Evolutionary conservation across 805 yeast genomes (phyloP), one percentile per base, ranked within the genome.

Genomic region (Monosporozyma yasuniensis): DNA sequence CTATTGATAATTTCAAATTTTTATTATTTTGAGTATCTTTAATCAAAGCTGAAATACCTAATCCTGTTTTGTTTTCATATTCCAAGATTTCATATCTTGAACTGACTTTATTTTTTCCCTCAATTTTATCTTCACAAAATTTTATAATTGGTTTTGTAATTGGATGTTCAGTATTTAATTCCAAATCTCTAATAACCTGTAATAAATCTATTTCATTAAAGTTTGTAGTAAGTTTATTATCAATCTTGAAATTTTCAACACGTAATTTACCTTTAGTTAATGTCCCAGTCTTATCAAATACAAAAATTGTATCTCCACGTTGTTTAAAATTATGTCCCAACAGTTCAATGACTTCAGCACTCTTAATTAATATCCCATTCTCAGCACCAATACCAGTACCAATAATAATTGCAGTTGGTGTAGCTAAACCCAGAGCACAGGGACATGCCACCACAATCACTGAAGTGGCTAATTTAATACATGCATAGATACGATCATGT

Each of bases 361-460:
- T 96, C 66, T 91, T 93, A 59, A 93, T 85, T 48, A 93, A 72
- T 4, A 93, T 84, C 18, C 99, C 98, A 65, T 87, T 74, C 12
- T 78, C 67, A 0, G 99, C 98, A 39, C 96, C 98, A 21, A 88
- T 84, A 39, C 99, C 99, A 2, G 98, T 91, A 8, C 97, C 99
- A 2, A 93, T 99, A 97, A 95, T 93, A 10, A 93, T 87, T 0
- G 98, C 98, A 1, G 99, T 95, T 1, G 99, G 99, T 0, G 98
- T 96, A 3, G 97, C 97, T 47, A 93, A 73, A 2, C 99, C 99
- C 22, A 93, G 70, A 0, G 99, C 98, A 75, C 99, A 93, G 0
- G 99, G 99, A 68, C 99, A 93, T 1, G 99, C 99, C 46, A 93
- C 97, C 10, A 93, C 96, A 55, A 95, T 79, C 4, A 93, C 99